phyloP scores from a whole-genome alignment of 352 stramenopile genomes.

The Phytophthora pini region DNA sequence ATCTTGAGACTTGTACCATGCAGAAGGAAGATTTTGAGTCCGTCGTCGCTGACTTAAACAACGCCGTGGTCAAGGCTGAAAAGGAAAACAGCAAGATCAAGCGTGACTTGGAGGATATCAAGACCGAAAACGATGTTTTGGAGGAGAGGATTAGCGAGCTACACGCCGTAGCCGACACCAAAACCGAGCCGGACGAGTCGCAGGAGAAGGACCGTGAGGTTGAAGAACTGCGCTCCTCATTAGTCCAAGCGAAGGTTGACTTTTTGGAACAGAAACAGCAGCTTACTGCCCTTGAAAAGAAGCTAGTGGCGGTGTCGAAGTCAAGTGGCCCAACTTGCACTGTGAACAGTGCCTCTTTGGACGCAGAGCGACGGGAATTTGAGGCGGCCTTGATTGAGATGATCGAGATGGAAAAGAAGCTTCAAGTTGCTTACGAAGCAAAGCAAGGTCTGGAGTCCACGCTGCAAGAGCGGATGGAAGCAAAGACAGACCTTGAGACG shows the following conservation, averaged over 20 bases:
- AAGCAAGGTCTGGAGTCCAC: conserved; percentile 59
- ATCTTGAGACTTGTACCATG: conserved; percentile 41
- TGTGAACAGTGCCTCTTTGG: conserved; percentile 38
- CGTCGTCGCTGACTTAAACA: conserved; percentile 27
- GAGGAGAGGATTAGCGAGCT: conserved; percentile 65
- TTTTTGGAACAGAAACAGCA: conserved; percentile 65
- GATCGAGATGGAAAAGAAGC: conserved; percentile 73
- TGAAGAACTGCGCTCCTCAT: conserved; percentile 56
- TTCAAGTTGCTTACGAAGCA: conserved; percentile 66
- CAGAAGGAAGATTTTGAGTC: conserved; percentile 51
- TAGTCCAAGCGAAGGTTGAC: conserved; percentile 67
- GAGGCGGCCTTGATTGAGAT: conserved; percentile 67
- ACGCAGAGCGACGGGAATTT: conserved; percentile 67
- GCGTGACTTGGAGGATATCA: conserved; percentile 49
- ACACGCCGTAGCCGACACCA: conserved; percentile 38
- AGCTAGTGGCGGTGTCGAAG: conserved; percentile 58
- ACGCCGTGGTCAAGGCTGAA: conserved; percentile 21
- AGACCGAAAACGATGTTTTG: conserved; percentile 64
- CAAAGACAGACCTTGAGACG: conserved; percentile 55
- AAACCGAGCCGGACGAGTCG: conserved; percentile 45
- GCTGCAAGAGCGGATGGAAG: conserved; percentile 57
- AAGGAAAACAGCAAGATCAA: conserved; percentile 42
- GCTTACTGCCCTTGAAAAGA: conserved; percentile 60
- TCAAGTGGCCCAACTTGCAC: conserved; percentile 28
- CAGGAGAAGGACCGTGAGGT: conserved; percentile 63